phyloP scores from a whole-genome alignment of 805 yeast species.

The Diddensiella santjacobensis region DNA sequence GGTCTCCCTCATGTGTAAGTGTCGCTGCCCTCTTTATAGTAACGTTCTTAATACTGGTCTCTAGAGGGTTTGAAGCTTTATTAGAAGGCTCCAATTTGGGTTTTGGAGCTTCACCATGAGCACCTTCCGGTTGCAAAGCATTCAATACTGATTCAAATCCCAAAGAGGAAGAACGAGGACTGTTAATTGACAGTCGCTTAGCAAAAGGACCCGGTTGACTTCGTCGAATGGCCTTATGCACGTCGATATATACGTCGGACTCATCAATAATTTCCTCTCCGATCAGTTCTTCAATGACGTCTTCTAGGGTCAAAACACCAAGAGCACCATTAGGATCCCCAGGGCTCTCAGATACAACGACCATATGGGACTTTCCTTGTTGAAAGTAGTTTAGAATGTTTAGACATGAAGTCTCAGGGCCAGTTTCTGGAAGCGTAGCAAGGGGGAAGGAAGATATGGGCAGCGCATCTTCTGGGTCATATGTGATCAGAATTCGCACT shows the following conservation, averaged over 20 bases:
- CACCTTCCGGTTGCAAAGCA: slow-evolving; percentile 1
- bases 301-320: slow-evolving; percentile 92
- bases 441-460: slow-evolving; percentile 92
- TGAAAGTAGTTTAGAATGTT: slow-evolving; percentile 94
- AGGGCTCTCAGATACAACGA: slow-evolving; percentile 80
- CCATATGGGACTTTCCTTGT: slow-evolving; percentile 98
- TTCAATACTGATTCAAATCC: slow-evolving; percentile 6
- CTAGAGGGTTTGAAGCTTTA: slow-evolving; percentile 64
- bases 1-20: not conserved
- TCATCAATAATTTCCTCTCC: slow-evolving; percentile 98
- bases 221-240: slow-evolving; percentile 75
- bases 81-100: slow-evolving; percentile 51
- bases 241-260: slow-evolving; percentile 88
- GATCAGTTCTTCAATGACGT: slow-evolving; percentile 95
- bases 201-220: slow-evolving; percentile 38
- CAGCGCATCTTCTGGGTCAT: slow-evolving; percentile 93
- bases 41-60: slow-evolving; percentile 58
- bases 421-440: slow-evolving; percentile 94
- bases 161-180: slow-evolving; percentile 8
- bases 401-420: slow-evolving; percentile 85
- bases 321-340: slow-evolving; percentile 71
- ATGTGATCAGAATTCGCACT: slow-evolving; percentile 86
- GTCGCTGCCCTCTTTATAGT: slow-evolving; percentile 46
- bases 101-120: not conserved
- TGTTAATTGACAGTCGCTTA: slow-evolving; percentile 5